Base-by-base conservation (phyloP, 31 red algal genomes). In the Odonthalia washingtoniensis region DNA sequence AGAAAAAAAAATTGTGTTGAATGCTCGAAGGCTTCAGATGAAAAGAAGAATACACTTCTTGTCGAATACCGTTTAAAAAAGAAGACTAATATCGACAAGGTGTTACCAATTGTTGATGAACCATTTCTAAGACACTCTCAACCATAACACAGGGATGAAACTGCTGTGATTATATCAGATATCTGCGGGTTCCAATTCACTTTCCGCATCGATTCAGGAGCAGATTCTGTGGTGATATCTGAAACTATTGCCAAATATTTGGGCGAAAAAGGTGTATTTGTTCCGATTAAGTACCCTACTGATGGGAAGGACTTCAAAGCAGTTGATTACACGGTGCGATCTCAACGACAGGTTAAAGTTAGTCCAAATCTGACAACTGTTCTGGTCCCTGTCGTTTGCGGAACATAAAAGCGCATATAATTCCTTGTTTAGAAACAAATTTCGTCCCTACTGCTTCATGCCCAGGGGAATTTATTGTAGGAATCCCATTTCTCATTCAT, bases 121-220 rank as follows among this genome's bases (percentile, higher is more conserved):
- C n/a, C n/a, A n/a, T n/a, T n/a, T n/a, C n/a, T n/a, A n/a, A n/a
- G n/a, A n/a, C n/a, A n/a, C n/a, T n/a, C n/a, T n/a, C n/a, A n/a
- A n/a, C n/a, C n/a, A n/a, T n/a, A n/a, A n/a, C n/a, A n/a, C n/a
- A n/a, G n/a, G n/a, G n/a, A n/a, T n/a, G 62, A 21, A 85, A 34
- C 3, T 73, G 83, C 83, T 24, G 70, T 77, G 12, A 33, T 87
- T 33, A 38, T 3, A 3, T 31, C 83, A 4, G 46, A 77, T 16
- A 0, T 87, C 16, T 2, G 26, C 28, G 70, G 83, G 3, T 0
- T 52, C 70, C 53, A 21, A 12, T 76, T 87, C 39, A 72, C 72
- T 61, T 87, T 70, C 28, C 83, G 70, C 26, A 87, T 77, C 28
- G 27, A 87, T 44, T 87, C 83, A 3, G 83, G 83, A 34, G 83